Evolutionary conservation across 1,284 basidiomycete genomes (phyloP).

Genomic region (Sporisorium sorghi): DNA sequence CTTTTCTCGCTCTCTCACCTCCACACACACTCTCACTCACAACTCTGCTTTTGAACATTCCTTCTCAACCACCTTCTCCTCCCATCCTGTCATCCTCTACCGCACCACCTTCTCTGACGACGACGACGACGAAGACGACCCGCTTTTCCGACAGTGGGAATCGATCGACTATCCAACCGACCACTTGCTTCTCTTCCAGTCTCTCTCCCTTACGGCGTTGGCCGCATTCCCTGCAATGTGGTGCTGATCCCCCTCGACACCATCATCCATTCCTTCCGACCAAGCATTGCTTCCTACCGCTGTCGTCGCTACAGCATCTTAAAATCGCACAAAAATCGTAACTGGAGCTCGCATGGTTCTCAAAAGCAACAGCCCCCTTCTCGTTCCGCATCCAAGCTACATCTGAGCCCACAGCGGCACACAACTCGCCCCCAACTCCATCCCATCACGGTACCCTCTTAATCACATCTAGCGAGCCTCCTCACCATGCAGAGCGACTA

Average conservation of each 20-base stretch:
- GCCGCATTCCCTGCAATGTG: constrained; percentile 1
- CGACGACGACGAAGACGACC: background rate
- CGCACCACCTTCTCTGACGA: background rate
- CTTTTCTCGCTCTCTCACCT: constrained; percentile 21
- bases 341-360: background rate
- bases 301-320: constrained; percentile 9
- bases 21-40: constrained; percentile 24
- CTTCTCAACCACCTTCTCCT: constrained; percentile 16
- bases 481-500: constrained; percentile 46
- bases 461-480: background rate
- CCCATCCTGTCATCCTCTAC: constrained; percentile 3
- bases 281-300: background rate
- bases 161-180: background rate
- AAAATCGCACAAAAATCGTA: background rate
- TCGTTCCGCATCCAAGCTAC: background rate
- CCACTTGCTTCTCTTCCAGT: background rate
- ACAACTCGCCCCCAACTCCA: background rate
- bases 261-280: background rate
- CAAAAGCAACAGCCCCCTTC: background rate
- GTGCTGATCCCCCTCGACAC: background rate
- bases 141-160: constrained; percentile 1
- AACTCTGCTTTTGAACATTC: constrained; percentile 16
- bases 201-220: background rate
- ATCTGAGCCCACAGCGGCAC: background rate
- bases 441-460: background rate